phyloP scores from a whole-genome alignment of 768 basidiomycete species.

The Mycena vulgaris region DNA sequence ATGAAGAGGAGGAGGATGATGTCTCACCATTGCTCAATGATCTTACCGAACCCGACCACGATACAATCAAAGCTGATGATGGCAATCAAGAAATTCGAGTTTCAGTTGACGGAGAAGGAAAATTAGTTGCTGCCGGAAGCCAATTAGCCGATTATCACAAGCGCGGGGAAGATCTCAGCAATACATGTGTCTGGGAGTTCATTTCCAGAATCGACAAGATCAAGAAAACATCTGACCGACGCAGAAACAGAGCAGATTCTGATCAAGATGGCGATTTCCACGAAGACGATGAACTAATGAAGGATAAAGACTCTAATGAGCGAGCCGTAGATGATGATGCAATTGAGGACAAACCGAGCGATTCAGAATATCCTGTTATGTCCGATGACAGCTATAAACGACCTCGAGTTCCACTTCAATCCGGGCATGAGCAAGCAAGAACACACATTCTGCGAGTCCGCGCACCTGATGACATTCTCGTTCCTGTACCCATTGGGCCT shows the following conservation, averaged over 20 bases:
- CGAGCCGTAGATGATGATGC: constrained; percentile 20
- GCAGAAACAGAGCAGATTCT: too few species aligned
- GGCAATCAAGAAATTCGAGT: constrained; percentile 37
- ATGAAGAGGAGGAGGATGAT: background rate
- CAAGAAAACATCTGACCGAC: constrained; percentile 11
- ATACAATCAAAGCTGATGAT: background rate
- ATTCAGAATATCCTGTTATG: background rate
- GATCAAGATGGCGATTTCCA: constrained; percentile 14
- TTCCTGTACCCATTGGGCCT: constrained; percentile 40
- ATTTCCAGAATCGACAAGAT: constrained; percentile 42
- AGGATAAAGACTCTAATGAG: background rate
- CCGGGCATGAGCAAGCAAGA: constrained; percentile 32
- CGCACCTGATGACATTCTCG: too few species aligned
- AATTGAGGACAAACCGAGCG: background rate
- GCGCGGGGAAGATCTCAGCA: constrained; percentile 31
- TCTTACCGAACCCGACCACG: constrained; percentile 14
- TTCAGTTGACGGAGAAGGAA: constrained; percentile 23
- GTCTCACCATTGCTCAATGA: constrained; percentile 32
- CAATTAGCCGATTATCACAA: constrained; percentile 48
- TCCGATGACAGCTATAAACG: background rate
- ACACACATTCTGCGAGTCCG: too few species aligned
- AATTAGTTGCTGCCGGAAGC: constrained; percentile 27
- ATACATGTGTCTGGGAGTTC: constrained; percentile 50
- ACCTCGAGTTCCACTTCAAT: background rate
- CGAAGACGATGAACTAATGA: constrained; percentile 27